A percentile compares a stretch with the other conserved stretches of the same genome.
These are phyloP conservation scores for Sphagnurus paluster DNA, from an alignment of 1,284 basidiomycete species.

Conservation along the genomic window DNA sequence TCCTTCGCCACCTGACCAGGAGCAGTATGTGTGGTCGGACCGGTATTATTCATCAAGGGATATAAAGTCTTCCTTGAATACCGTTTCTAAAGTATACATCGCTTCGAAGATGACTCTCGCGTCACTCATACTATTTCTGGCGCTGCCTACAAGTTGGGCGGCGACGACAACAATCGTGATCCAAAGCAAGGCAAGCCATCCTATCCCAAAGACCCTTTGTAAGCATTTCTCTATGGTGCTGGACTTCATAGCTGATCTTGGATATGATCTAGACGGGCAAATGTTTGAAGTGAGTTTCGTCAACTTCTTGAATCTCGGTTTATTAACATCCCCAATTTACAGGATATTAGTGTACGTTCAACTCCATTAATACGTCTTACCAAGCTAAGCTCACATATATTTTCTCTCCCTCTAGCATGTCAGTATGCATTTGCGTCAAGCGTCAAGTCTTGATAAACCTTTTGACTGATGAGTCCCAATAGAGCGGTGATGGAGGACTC, in stretches of 20 bases:
- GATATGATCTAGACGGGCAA: slow-evolving; percentile 40
- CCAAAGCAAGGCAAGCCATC: slow-evolving; percentile 39
- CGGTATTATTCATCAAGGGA: no score
- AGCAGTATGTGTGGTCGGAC: no score
- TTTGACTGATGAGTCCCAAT: slow-evolving; percentile 5
- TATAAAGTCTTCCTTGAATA: no score
- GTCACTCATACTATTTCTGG: not conserved
- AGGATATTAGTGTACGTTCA: slow-evolving; percentile 52
- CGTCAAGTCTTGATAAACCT: not conserved
- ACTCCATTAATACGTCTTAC: no score
- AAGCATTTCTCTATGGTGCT: slow-evolving; percentile 20
- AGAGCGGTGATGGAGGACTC: slow-evolving; percentile 59
- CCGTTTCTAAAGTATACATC: not conserved
- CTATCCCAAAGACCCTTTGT: slow-evolving; percentile 52
- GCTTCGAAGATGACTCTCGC: not conserved
- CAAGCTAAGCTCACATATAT: no score
- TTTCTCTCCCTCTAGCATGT: slow-evolving; percentile 49
- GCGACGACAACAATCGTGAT: slow-evolving; percentile 33
- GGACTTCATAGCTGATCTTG: not conserved
- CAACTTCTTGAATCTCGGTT: not conserved
- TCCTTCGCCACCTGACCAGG: no score
- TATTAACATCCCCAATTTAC: not conserved
- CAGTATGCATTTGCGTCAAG: slow-evolving; percentile 20
- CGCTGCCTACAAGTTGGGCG: not conserved
- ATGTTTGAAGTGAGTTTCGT: slow-evolving; percentile 49